Percentiles rank a stretch among this genome's conserved stretches.
Evolutionary conservation across 2,329 filamentous ascomycete genomes (phyloP).

Genomic region (Clarireedia monteithiana): DNA sequence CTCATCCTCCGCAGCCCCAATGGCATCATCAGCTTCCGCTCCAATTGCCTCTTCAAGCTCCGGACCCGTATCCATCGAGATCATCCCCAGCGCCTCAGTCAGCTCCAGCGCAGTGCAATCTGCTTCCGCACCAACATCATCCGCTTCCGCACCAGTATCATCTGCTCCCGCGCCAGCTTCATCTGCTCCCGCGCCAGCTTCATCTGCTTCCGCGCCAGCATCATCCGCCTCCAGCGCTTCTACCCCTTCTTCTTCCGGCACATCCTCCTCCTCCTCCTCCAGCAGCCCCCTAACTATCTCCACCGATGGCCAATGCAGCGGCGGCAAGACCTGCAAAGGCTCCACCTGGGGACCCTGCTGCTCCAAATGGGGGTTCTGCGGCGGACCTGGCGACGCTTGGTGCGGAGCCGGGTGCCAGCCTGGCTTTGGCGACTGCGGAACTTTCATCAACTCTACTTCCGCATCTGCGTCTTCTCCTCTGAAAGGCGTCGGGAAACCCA

Average conservation of each 20-base stretch:
- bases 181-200: not conserved
- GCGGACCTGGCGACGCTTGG: constrained; percentile 5
- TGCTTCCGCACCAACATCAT: not conserved
- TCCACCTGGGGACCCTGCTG: constrained; percentile 15
- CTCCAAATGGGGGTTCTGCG: constrained; percentile 14
- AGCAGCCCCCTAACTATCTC: not conserved
- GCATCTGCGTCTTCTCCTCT: not conserved
- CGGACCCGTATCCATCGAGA: not conserved
- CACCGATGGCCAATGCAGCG: constrained; percentile 11
- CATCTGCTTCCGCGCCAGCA: not conserved
- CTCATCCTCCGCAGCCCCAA: not conserved
- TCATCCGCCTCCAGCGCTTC: not conserved
- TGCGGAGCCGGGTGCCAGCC: constrained; percentile 16
- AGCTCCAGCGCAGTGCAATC: too few species aligned
- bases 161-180: too few species aligned
- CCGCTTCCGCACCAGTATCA: not conserved
- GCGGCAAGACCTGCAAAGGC: constrained; percentile 12
- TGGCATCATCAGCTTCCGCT: not conserved
- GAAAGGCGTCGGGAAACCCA: too few species aligned
- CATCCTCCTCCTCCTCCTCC: not conserved
- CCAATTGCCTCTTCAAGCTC: not conserved
- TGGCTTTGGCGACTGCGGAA: constrained; percentile 13
- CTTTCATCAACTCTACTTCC: constrained; percentile 5
- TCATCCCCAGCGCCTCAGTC: not conserved
- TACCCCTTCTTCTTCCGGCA: constrained; percentile 3